Conservation (phyloP, 345 rosid species). For the Isatis tinctoria region DNA sequence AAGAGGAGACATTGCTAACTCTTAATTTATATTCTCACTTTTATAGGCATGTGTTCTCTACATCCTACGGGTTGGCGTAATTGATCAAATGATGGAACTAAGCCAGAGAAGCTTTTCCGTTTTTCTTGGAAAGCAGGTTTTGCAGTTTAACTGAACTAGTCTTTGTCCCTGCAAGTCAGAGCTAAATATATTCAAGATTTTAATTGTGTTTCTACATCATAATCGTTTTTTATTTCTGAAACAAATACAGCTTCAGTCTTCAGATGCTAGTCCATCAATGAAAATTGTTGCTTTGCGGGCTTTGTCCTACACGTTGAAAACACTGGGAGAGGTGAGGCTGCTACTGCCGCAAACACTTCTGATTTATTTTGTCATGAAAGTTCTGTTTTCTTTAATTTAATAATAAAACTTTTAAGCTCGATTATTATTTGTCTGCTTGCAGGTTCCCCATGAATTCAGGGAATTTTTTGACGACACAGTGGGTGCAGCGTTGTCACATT, state of each 20-base stretch:
- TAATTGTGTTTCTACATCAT: neutral
- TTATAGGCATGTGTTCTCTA: slow-evolving; percentile 93
- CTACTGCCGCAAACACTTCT: neutral
- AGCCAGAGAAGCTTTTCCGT: slow-evolving; percentile 85
- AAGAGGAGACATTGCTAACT: slow-evolving; percentile 3
- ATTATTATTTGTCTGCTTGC: slow-evolving; percentile 24
- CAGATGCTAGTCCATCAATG: slow-evolving; percentile 71
- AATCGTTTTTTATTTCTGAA: neutral
- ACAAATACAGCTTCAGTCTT: slow-evolving; percentile 73
- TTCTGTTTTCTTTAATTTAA: neutral
- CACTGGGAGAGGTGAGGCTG: slow-evolving; percentile 83
- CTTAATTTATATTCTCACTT: slow-evolving; percentile 20
- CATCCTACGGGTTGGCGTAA: slow-evolving; percentile 82
- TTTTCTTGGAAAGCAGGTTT: slow-evolving; percentile 85
- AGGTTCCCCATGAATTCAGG: slow-evolving; percentile 90
- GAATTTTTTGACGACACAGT: slow-evolving; percentile 80
- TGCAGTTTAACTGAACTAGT: slow-evolving; percentile 9
- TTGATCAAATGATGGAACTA: slow-evolving; percentile 94
- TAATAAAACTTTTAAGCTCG: neutral
- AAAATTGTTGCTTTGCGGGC: slow-evolving; percentile 84
- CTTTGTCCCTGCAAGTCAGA: slow-evolving; percentile 16
- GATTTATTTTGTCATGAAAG: neutral
- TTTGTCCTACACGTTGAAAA: slow-evolving; percentile 73
- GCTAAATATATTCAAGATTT: slow-evolving; percentile 12
- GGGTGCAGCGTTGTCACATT: slow-evolving; percentile 79